Evolutionary conservation across 306 rosid species (phyloP), one percentile per base, ranked within the genome.

Genomic region (Fragaria nilgerrensis): DNA sequence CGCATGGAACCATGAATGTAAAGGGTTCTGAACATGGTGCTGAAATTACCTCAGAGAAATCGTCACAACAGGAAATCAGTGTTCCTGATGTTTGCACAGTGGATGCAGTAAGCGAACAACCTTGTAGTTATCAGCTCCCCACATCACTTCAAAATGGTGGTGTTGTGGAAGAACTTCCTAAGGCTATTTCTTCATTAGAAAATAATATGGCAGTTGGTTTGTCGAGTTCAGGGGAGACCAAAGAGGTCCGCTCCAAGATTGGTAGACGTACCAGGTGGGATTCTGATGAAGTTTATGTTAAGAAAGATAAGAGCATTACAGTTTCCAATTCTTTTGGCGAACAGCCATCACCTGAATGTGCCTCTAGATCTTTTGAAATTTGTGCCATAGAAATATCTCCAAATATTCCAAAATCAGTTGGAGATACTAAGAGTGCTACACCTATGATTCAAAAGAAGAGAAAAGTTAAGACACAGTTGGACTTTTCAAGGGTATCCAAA

Each of bases 391-490:
- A 80, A 74, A 72, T 41, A n/a, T 76, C 80, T 80, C 76, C 79
- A 73, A 78, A 62, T 66, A 58, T 67, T 73, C 70, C 78, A 76
- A 69, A 50, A 71, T 82, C 86, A 39, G 81, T 65, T 77, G 83
- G 77, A 66, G 83, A 76, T 76, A 79, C 75, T 45, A 77, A 77
- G 75, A 88, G 78, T 79, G 84, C 70, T 64, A 48, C 81, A 68
- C 72, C 53, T 72, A 45, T 23, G 82, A 78, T 72, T 56, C 81
- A 83, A 77, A 84, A 76, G 85, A 70, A 76, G 85, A 85, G 84
- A 76, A 77, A 78, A 77, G 77, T 25, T 64, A 71, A 63, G 74
- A 82, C 88, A 72, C 83, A 49, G 68, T 78, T 76, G 43, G 84
- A 86, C 16, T 19, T 79, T 82, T 78, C 87, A 69, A 77, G 85